Conservation (phyloP, 1,284 basidiomycete species). For the Xanthoconium separans region DNA sequence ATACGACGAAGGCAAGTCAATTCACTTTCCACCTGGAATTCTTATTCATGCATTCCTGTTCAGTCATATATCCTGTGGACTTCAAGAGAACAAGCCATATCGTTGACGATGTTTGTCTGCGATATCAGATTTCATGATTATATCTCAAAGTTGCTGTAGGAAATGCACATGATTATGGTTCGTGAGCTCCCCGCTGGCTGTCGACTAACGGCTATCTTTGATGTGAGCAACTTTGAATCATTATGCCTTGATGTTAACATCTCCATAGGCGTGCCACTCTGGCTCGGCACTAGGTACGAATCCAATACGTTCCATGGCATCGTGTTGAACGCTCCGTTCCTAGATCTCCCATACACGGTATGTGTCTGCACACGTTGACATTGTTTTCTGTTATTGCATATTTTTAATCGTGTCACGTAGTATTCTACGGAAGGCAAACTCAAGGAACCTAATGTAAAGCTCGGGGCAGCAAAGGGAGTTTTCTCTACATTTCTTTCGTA, state of each 20-base stretch:
- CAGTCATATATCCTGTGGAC: slow-evolving; percentile 86
- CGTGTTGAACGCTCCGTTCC: slow-evolving; percentile 4
- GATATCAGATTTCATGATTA: not conserved
- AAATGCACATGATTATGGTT: slow-evolving; percentile 73
- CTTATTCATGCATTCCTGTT: not conserved
- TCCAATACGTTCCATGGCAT: not conserved
- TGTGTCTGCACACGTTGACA: slow-evolving; percentile 15
- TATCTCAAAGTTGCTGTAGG: slow-evolving; percentile 36
- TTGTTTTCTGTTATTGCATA: not conserved
- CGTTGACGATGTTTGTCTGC: slow-evolving; percentile 73
- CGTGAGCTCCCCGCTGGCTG: slow-evolving; percentile 78
- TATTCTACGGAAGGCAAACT: slow-evolving; percentile 93
- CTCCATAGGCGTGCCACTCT: slow-evolving; percentile 60
- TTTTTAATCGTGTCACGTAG: slow-evolving; percentile 33
- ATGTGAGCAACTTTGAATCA: slow-evolving; percentile 48
- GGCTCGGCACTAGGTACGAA: slow-evolving; percentile 60
- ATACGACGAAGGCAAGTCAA: slow-evolving; percentile 36
- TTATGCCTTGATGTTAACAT: not conserved
- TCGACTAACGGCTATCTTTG: slow-evolving; percentile 86
- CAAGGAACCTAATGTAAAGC: slow-evolving; percentile 86
- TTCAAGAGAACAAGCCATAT: slow-evolving; percentile 71
- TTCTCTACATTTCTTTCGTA: slow-evolving; percentile 70
- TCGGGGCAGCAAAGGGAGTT: slow-evolving; percentile 76
- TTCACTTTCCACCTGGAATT: not conserved
- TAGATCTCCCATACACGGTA: slow-evolving; percentile 63